Base-by-base conservation (phyloP, 495 filamentous ascomycete genomes). In the Xylaria curta region DNA sequence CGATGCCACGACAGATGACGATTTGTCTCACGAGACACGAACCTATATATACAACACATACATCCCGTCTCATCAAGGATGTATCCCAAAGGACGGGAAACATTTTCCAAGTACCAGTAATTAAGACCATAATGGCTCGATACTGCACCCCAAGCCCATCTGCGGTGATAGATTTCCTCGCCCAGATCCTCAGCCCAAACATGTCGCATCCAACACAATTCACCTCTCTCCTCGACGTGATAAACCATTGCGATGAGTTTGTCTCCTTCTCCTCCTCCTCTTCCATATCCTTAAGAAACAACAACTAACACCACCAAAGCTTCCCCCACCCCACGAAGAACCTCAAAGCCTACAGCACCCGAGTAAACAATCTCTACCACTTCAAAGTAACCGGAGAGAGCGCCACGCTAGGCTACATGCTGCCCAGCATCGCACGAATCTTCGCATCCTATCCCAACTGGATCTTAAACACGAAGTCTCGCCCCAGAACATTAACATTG, bases 191-290 rank as follows among this genome's bases (percentile, higher is more conserved):
- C 28, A 36, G 12, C 1, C 63, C 62, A 4, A 31, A 6, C 0
- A 49, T 59, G 68, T 26, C 68, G 2, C 40, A 61, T 6, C 13
- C 42, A 6, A 26, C 33, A 13, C 26, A n/a, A 13, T 69, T 69
- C 44, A 54, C 31, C 4, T 62, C 56, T 3, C 46, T 71, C 15
- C 60, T 71, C 36, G 69, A 71, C 1, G 60, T 71, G 26, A 49
- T 71, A 60, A 58, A 71, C 24, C 17, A 71, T 17, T 71, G 69
- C 40, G 69, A 71, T 59, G 69, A 71, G 69, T 71, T 33, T 49
- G 60, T n/a, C 26, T 28, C 49, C 13, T 7, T 8, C 6, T 38
- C 5, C n/a, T 31, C 13, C 31, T 19, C 19, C 44, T 7, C 28
- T 26, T 1, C 12, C 17, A 10, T 33, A 26, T 21, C 4, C 4